Percentiles rank a stretch among this genome's conserved stretches.
Evolutionary conservation across 768 basidiomycete genomes (phyloP).

Genomic region (Gyrodon lividus): DNA sequence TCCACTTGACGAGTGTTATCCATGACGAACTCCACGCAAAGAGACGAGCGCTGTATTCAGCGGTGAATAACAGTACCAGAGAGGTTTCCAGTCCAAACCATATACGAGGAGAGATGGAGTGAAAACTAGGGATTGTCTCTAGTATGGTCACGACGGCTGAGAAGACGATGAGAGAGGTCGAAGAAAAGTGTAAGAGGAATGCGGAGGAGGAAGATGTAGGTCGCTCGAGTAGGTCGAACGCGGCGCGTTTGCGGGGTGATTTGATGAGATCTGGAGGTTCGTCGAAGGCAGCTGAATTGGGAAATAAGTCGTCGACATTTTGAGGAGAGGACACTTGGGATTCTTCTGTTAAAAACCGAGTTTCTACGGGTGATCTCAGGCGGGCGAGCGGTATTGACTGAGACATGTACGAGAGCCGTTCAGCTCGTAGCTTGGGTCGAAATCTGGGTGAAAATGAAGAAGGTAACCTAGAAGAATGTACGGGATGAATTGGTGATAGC

Average conservation of each 20-base stretch:
- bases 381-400: constrained; percentile 30
- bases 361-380: constrained; percentile 24
- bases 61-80: constrained; percentile 80
- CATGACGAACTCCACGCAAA: constrained; percentile 74
- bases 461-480: neutral
- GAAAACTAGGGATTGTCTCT: constrained; percentile 78
- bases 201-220: constrained; percentile 76
- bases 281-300: constrained; percentile 36
- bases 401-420: constrained; percentile 31
- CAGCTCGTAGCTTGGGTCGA: neutral
- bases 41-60: constrained; percentile 75
- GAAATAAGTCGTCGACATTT: constrained; percentile 40
- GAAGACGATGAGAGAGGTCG: constrained; percentile 68
- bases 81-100: constrained; percentile 91
- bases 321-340: constrained; percentile 29
- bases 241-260: constrained; percentile 57
- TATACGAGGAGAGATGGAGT: constrained; percentile 60
- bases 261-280: constrained; percentile 25
- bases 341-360: constrained; percentile 48
- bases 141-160: constrained; percentile 76
- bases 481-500: neutral
- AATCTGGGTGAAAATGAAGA: neutral
- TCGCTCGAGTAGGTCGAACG: constrained; percentile 74
- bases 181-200: constrained; percentile 70
- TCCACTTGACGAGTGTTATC: constrained; percentile 61